phyloP scores from a whole-genome alignment of 1,139 yeast species.

The Geotrichum macrosporum region DNA sequence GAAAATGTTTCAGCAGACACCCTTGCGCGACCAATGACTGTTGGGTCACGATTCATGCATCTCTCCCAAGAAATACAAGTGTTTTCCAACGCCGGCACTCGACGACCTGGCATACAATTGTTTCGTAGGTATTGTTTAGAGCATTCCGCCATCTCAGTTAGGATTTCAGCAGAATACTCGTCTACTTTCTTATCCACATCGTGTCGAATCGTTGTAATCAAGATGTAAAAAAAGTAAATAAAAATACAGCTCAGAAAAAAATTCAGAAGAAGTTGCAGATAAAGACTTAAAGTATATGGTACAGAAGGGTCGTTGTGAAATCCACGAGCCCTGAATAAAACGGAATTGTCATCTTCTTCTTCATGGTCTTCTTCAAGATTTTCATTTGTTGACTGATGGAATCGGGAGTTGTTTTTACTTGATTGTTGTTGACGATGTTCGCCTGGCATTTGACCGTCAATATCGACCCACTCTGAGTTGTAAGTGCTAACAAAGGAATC shows the following conservation, averaged over 20 bases:
- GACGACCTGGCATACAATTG: slow-evolving; percentile 53
- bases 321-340: background rate
- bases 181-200: slow-evolving; percentile 73
- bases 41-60: slow-evolving; percentile 86
- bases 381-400: too few relatives aligned
- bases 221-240: slow-evolving; percentile 50
- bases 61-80: slow-evolving; percentile 71
- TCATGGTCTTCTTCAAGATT: background rate
- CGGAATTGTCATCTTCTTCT: background rate
- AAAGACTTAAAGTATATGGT: slow-evolving; percentile 65
- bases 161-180: slow-evolving; percentile 53
- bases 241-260: slow-evolving; percentile 53
- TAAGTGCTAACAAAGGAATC: slow-evolving; percentile 1
- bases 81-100: slow-evolving; percentile 69
- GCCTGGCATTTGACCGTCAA: background rate
- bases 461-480: slow-evolving; percentile 10
- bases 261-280: slow-evolving; percentile 68
- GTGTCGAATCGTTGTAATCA: slow-evolving; percentile 56
- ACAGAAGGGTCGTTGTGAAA: slow-evolving; percentile 44
- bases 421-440: slow-evolving; percentile 1
- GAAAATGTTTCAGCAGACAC: slow-evolving; percentile 81
- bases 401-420: too few relatives aligned
- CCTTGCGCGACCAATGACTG: slow-evolving; percentile 66
- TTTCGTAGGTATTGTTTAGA: slow-evolving; percentile 65
- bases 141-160: slow-evolving; percentile 68